phyloP scores from a whole-genome alignment of 225 moss, liverwort and hornwort species.

The Pleurozium schreberi region DNA sequence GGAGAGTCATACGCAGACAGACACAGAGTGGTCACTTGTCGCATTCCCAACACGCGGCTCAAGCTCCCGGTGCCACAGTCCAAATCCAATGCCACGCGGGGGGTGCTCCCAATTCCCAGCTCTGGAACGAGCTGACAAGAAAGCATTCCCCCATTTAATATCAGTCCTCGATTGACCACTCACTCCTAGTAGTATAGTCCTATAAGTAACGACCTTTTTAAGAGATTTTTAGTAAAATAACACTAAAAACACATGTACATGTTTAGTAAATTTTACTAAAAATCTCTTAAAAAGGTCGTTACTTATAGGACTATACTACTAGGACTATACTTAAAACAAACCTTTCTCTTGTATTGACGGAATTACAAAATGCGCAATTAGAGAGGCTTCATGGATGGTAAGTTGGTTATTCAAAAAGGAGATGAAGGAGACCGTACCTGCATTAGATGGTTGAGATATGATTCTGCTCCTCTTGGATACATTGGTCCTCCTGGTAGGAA shows the following conservation, averaged over 20 bases:
- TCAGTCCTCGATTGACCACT: neutral
- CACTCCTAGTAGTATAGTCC: too few species aligned
- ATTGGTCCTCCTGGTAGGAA: slow-evolving; percentile 38
- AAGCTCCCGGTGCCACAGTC: slow-evolving; percentile 66
- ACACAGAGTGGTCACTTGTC: slow-evolving; percentile 48
- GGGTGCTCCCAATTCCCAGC: slow-evolving; percentile 36
- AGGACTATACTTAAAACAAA: too few species aligned
- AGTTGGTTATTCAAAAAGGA: neutral
- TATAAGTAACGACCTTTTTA: too few species aligned
- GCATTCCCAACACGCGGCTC: slow-evolving; percentile 36
- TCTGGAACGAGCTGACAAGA: slow-evolving; percentile 55
- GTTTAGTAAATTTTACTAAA: too few species aligned
- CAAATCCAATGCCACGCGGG: slow-evolving; percentile 57
- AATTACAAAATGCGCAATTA: neutral
- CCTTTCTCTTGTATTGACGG: too few species aligned
- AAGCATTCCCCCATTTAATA: neutral
- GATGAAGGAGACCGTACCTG: slow-evolving; percentile 12
- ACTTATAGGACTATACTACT: too few species aligned
- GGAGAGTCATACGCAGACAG: slow-evolving; percentile 36
- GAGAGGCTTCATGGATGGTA: neutral
- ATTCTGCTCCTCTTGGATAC: slow-evolving; percentile 46
- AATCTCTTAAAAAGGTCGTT: too few species aligned
- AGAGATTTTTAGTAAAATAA: too few species aligned
- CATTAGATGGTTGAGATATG: slow-evolving; percentile 35
- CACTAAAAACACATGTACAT: too few species aligned